Percentiles rank a stretch among this genome's conserved stretches.
phyloP scores from a whole-genome alignment of 2,329 filamentous ascomycete species.

The Aureobasidium musti region DNA sequence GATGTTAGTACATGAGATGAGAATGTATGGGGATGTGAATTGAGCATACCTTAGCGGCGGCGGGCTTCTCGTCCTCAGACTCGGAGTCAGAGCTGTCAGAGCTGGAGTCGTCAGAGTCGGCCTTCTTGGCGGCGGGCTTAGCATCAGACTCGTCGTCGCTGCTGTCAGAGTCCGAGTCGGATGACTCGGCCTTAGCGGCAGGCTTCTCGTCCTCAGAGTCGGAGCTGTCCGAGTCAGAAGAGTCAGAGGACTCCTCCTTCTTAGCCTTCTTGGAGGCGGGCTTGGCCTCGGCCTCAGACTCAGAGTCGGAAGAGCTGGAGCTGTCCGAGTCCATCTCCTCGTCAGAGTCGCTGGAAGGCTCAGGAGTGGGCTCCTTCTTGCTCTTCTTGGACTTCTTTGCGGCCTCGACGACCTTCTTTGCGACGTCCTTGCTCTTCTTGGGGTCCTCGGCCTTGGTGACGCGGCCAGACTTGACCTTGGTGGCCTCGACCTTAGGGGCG shows the following conservation, averaged over 20 bases:
- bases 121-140: constrained; percentile 41
- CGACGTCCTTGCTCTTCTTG: constrained; percentile 68
- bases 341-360: constrained; percentile 43
- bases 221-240: constrained; percentile 34
- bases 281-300: constrained; percentile 40
- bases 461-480: constrained; percentile 61
- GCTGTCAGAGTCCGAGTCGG: constrained; percentile 35
- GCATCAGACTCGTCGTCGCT: constrained; percentile 35
- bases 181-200: constrained; percentile 38
- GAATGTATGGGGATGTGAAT: background rate
- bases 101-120: constrained; percentile 33
- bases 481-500: constrained; percentile 41
- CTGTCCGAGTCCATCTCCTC: constrained; percentile 41
- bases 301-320: constrained; percentile 36
- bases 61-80: constrained; percentile 40
- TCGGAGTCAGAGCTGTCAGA: constrained; percentile 31
- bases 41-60: constrained; percentile 37
- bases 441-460: constrained; percentile 68
- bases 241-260: constrained; percentile 32
- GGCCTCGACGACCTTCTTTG: constrained; percentile 61
- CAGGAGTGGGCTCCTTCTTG: constrained; percentile 52
- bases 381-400: constrained; percentile 51
- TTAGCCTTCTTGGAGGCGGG: constrained; percentile 36
- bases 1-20: constrained; percentile 7
- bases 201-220: constrained; percentile 39